phyloP scores from a whole-genome alignment of 495 filamentous ascomycete genomes.

The Penicillium simplicissimum region DNA sequence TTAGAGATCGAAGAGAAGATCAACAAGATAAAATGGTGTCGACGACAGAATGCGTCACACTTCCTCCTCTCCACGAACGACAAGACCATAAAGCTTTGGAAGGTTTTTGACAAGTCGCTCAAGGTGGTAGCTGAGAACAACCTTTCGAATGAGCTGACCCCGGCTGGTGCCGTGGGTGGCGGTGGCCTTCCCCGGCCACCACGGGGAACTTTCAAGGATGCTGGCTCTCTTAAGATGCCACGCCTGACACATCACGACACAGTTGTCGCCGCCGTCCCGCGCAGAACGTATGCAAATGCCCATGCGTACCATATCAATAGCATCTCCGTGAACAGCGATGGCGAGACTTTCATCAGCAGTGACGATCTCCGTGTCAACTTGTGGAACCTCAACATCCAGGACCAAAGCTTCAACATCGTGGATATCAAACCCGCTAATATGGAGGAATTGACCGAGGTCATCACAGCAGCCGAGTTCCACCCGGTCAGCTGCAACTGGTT shows the following conservation, averaged over 20 bases:
- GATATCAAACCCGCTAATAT: slow-evolving; percentile 99
- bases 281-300: slow-evolving; percentile 95
- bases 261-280: slow-evolving; percentile 93
- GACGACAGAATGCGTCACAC: slow-evolving; percentile 95
- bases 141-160: slow-evolving; percentile 89
- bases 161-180: slow-evolving; percentile 68
- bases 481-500: slow-evolving; percentile 98
- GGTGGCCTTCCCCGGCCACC: slow-evolving; percentile 72
- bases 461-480: slow-evolving; percentile 97
- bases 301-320: slow-evolving; percentile 99
- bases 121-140: slow-evolving; percentile 99
- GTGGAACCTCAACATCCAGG: slow-evolving; percentile 99
- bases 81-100: slow-evolving; percentile 99
- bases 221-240: slow-evolving; percentile 85
- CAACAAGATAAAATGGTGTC: slow-evolving; percentile 99
- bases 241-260: slow-evolving; percentile 98
- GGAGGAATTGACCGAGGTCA: slow-evolving; percentile 98
- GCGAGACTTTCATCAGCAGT: slow-evolving; percentile 98
- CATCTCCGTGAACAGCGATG: slow-evolving; percentile 99
- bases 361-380: slow-evolving; percentile 97
- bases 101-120: slow-evolving; percentile 98
- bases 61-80: slow-evolving; percentile 98
- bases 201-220: slow-evolving; percentile 71
- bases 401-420: slow-evolving; percentile 99
- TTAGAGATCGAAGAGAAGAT: slow-evolving; percentile 99